Base-by-base conservation (phyloP, 805 yeast species). In the Scheffersomyces amazonensis region DNA sequence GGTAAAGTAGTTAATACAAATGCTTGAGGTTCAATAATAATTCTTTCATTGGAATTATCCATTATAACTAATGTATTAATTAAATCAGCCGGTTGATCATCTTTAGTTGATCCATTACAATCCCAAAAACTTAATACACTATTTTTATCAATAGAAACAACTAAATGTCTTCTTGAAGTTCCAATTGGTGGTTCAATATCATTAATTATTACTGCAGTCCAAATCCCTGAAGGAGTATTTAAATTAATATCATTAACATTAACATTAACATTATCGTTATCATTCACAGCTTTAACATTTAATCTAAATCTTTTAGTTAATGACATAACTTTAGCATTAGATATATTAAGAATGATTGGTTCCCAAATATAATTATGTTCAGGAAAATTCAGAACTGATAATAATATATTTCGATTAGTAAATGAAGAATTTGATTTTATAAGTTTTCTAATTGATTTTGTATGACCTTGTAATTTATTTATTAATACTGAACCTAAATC, bases 401-500 rank as follows among this genome's bases (percentile, higher is more conserved):
- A 47, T 28, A 68, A 38, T 2, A 66, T 43, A 32, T 63, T 57
- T 17, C 52, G 54, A 12, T 48, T 49, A 3, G 34, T 37, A 9
- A 46, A 42, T 21, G 56, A 47, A 2, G 66, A 54, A 19, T 78
- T 64, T 1, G 95, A 83, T 49, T 89, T 77, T 13, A 78, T 64
- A 3, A 90, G 58, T 34, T 70, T 73, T 47, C 76, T 78, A 16
- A 90, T 80, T 0, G 96, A 86, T 53, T 89, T 89, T 39, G 79
- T 75, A 54, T 89, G 96, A 1, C 98, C 98, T 1, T 95, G 87
- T 38, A 83, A 76, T 47, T 83, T 81, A 44, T 80, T 52, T 2
- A 51, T 28, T 16, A 68, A 48, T 9, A 33, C 36, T 3, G 54
- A 39, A 1, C 51, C 53, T 10, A 47, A 29, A 8, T 37, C 20